phyloP scores from a whole-genome alignment of 2,329 filamentous ascomycete genomes.

The Fusarium longipes region DNA sequence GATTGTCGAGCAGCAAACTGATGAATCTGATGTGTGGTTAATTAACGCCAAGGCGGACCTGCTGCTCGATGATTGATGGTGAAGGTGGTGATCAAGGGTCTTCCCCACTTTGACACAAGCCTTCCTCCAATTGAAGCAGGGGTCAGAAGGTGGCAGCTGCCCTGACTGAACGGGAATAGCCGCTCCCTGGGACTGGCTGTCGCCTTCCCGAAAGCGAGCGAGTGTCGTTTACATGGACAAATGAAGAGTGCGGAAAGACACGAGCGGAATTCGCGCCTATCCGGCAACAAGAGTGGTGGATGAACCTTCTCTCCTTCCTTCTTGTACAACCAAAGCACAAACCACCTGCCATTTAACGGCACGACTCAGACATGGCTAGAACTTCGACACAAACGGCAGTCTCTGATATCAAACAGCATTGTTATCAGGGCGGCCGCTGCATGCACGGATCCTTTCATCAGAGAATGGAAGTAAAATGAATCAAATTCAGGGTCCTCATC shows the following conservation, averaged over 20 bases:
- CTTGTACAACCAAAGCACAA: conserved; percentile 1
- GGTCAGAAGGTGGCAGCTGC: conserved; percentile 34
- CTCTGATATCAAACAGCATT: conserved; percentile 8
- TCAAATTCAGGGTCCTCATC: conserved; percentile 28
- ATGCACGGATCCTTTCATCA: conserved; percentile 15
- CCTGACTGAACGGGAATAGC: conserved; percentile 32
- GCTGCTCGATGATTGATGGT: conserved; percentile 12
- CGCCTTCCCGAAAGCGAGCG: neutral
- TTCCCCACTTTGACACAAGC: conserved; percentile 25
- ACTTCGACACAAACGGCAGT: neutral
- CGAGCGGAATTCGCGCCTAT: conserved; percentile 41
- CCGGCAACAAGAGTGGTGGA: conserved; percentile 19
- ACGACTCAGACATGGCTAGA: conserved; percentile 21
- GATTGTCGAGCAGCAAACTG: conserved; percentile 6
- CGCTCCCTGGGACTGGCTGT: conserved; percentile 9
- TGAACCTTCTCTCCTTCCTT: neutral
- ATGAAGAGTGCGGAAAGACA: conserved; percentile 33
- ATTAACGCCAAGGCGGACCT: conserved; percentile 40
- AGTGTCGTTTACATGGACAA: conserved; percentile 21
- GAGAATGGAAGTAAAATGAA: neutral
- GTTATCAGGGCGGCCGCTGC: conserved; percentile 30
- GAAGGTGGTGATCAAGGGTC: conserved; percentile 37
- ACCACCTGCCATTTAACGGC: conserved; percentile 21
- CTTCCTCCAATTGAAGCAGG: conserved; percentile 30
- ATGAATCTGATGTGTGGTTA: conserved; percentile 9